phyloP scores from a whole-genome alignment of 768 basidiomycete species.

The Strobilomyces echinocephalus region DNA sequence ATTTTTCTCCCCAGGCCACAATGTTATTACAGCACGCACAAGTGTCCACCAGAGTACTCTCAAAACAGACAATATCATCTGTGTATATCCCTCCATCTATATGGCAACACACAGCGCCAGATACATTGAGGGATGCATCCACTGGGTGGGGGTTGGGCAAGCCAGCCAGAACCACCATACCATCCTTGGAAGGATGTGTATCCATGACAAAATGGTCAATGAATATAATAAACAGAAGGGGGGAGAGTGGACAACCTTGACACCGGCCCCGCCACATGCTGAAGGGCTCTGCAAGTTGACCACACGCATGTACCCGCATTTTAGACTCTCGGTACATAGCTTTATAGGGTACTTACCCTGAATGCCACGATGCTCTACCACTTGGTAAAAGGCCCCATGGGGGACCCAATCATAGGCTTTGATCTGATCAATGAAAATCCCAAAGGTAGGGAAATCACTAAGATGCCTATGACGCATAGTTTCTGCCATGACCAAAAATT shows the following conservation, averaged over 20 bases:
- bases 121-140: too few species aligned
- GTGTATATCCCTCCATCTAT: not conserved
- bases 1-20: not conserved
- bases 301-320: not conserved
- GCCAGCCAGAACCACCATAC: too few species aligned
- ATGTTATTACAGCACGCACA: not conserved
- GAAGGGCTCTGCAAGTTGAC: not conserved
- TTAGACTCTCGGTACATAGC: not conserved
- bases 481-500: not conserved
- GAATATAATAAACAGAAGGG: not conserved
- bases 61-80: not conserved
- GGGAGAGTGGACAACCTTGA: not conserved
- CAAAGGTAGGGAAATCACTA: not conserved
- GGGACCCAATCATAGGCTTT: not conserved
- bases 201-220: not conserved
- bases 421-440: not conserved
- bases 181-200: not conserved
- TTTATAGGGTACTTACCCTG: not conserved
- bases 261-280: not conserved
- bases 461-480: not conserved
- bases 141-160: too few species aligned
- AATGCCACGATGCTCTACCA: not conserved
- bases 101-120: too few species aligned
- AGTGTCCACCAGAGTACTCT: not conserved
- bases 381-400: not conserved